A percentile compares a stretch with the other conserved stretches of the same genome.
Conservation (phyloP, 2,329 filamentous ascomycete genomes). For the Fusarium sp. region DNA sequence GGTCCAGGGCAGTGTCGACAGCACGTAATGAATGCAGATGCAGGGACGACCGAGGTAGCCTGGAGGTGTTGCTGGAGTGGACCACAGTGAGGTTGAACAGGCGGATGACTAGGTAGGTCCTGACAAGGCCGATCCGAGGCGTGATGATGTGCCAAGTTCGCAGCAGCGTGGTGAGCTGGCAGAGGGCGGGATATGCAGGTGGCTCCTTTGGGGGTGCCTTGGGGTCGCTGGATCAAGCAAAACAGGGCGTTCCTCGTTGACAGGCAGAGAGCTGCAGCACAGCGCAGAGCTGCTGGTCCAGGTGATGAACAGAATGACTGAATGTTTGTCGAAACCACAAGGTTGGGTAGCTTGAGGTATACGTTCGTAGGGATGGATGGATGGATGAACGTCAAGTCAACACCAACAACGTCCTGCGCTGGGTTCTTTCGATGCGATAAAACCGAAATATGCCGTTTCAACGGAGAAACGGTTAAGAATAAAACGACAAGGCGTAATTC, state of each 20-base stretch:
- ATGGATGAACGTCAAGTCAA: slow-evolving; percentile 2
- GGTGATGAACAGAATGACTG: slow-evolving; percentile 27
- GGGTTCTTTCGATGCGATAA: slow-evolving; percentile 24
- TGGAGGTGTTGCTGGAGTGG: slow-evolving; percentile 39
- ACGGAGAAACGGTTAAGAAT: not conserved
- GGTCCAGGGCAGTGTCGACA: slow-evolving; percentile 33
- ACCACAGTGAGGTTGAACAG: slow-evolving; percentile 30
- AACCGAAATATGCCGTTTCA: slow-evolving; percentile 1
- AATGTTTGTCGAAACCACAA: slow-evolving; percentile 26
- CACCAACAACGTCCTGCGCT: slow-evolving; percentile 40
- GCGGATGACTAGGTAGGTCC: slow-evolving; percentile 36
- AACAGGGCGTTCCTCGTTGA: slow-evolving; percentile 38
- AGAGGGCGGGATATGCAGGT: slow-evolving; percentile 50
- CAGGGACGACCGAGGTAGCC: slow-evolving; percentile 40
- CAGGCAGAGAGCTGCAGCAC: slow-evolving; percentile 42
- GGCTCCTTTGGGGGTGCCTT: slow-evolving; percentile 48
- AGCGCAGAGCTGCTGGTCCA: slow-evolving; percentile 38
- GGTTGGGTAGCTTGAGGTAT: slow-evolving; percentile 18
- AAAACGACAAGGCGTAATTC: slow-evolving; percentile 20
- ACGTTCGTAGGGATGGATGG: slow-evolving; percentile 12
- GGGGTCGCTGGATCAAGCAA: slow-evolving; percentile 41
- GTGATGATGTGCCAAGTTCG: slow-evolving; percentile 45
- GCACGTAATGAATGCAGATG: slow-evolving; percentile 44
- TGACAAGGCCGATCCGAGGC: slow-evolving; percentile 44
- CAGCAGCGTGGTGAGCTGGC: slow-evolving; percentile 48